These are phyloP conservation scores for Selenicereus undatus DNA, from an alignment of 148 eudicot species.

Conservation along the genomic window DNA sequence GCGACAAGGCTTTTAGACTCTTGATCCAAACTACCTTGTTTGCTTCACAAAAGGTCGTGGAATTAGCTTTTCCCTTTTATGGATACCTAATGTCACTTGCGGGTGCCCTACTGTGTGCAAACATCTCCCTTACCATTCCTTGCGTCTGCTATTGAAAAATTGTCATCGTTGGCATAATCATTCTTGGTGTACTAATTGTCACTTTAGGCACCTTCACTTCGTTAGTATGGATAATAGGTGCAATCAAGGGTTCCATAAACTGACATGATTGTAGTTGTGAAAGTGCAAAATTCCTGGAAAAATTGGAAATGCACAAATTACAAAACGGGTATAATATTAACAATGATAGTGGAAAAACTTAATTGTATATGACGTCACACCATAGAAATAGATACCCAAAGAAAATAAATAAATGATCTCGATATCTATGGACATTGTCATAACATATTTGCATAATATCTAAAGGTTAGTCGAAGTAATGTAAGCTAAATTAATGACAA, in stretches of 20 bases:
- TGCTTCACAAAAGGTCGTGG: constrained; percentile 19
- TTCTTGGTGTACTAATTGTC: neutral
- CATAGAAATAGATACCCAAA: no score
- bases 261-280: no score
- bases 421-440: no score
- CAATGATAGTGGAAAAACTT: no score
- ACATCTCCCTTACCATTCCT: constrained; percentile 21
- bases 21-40: constrained; percentile 28
- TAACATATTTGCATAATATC: no score
- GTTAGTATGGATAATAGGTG: neutral
- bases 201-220: neutral
- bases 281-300: no score
- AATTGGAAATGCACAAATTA: no score
- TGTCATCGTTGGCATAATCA: neutral
- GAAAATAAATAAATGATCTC: no score
- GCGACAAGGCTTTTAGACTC: constrained; percentile 12
- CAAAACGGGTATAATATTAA: no score
- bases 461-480: no score
- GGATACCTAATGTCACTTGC: constrained; percentile 21
- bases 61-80: neutral
- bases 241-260: neutral
- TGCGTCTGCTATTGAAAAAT: constrained; percentile 27
- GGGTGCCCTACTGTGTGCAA: constrained; percentile 18
- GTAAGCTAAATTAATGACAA: no score
- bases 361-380: no score